Conservation (phyloP, 352 stramenopile species). For the Phytopythium sindhum region DNA sequence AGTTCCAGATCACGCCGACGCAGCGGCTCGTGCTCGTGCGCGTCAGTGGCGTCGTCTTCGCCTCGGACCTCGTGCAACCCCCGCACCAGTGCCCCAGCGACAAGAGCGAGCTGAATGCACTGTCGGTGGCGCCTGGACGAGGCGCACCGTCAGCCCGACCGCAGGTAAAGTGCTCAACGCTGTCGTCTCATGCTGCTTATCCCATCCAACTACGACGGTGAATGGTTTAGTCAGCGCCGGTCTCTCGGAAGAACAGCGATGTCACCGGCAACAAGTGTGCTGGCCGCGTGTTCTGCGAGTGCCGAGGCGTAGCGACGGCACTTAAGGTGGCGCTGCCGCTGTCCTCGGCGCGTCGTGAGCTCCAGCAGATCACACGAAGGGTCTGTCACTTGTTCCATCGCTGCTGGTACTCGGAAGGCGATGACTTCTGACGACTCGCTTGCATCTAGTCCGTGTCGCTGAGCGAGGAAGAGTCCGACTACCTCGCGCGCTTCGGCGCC, state of each 20-base stretch:
- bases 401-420: background rate
- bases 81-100: background rate
- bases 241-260: slow-evolving; percentile 11
- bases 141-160: background rate
- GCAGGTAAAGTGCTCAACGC: background rate
- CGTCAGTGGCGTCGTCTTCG: slow-evolving; percentile 50
- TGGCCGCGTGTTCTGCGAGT: slow-evolving; percentile 47
- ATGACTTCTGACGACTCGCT: background rate
- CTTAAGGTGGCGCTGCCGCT: slow-evolving; percentile 9
- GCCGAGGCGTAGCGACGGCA: slow-evolving; percentile 23
- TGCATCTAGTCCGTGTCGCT: slow-evolving; percentile 44
- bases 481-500: slow-evolving; percentile 53
- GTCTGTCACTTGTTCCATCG: slow-evolving; percentile 13
- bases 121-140: background rate
- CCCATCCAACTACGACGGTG: background rate
- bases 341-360: slow-evolving; percentile 19
- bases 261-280: slow-evolving; percentile 21
- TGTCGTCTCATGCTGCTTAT: background rate
- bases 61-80: slow-evolving; percentile 38
- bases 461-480: slow-evolving; percentile 52
- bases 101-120: background rate
- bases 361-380: slow-evolving; percentile 60
- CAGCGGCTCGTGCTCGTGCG: slow-evolving; percentile 55
- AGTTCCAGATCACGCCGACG: slow-evolving; percentile 56
- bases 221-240: slow-evolving; percentile 11